Evolutionary conservation across 331 rosid species (phyloP), one percentile per base, ranked within the genome.

Genomic region (Rosa hybrid): DNA sequence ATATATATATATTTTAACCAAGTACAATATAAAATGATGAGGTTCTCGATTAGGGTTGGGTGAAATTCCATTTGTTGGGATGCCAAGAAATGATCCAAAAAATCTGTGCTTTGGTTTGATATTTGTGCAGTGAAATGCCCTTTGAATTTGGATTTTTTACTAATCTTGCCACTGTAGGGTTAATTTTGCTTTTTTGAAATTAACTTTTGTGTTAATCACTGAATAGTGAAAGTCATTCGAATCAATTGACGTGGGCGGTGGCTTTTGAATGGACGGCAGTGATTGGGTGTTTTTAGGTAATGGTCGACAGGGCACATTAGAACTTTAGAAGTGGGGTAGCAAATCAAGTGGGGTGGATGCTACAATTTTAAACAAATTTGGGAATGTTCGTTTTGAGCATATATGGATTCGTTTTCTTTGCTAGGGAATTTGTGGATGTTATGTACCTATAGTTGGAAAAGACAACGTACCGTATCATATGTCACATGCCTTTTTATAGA

Each of bases 1-100:
- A 27, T 27, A 27, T 27, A 27, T 27, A 27, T 34, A 0, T 34
- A 0, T 34, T 34, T 34, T 34, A 5, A 27, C 18, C 21, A 71
- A 71, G 86, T 79, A 81, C 81, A 34, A 2, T 42, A n/a, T 13
- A 38, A 76, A 84, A 86, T 86, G 86, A 86, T 76, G 77, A 72
- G 81, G 86, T 65, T 72, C 59, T 86, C 82, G 48, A 83, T 82
- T 80, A 84, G 87, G 87, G 86, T 53, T 57, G 49, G 70, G 70
- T 14, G 70, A 6, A 30, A 9, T 82, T 63, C 30, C 30, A 27
- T 27, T n/a, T 85, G 80, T 56, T 48, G 62, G 30, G 16, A 38
- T 11, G 67, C 45, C 27, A 42, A 84, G 46, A 78, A n/a, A 44
- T 14, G 17, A 48, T 54, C 57, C 45, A 76, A 46, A 45, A 46